Conservation (phyloP, 164 flowering plant species). For the Berberis vulgaris region DNA sequence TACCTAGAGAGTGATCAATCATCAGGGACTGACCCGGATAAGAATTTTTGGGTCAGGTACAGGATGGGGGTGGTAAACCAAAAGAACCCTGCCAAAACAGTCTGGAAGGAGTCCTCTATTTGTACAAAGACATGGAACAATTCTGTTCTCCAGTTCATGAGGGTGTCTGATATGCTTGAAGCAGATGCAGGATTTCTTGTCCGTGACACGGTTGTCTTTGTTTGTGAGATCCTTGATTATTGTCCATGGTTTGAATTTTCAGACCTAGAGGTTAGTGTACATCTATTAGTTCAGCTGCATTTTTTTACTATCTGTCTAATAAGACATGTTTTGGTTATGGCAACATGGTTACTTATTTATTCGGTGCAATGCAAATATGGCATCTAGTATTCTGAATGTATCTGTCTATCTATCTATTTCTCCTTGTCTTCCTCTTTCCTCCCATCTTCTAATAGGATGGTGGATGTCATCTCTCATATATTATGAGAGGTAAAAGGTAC, state of each 20-base stretch:
- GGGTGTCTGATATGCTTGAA: conserved; percentile 98
- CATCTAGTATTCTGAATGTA: too few species aligned
- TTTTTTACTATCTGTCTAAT: background rate
- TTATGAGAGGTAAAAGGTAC: too few species aligned
- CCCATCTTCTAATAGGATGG: too few species aligned
- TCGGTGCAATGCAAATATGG: too few species aligned
- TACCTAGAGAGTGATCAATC: conserved; percentile 97
- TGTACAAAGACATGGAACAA: conserved; percentile 99
- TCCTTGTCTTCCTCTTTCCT: too few species aligned
- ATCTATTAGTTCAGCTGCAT: background rate
- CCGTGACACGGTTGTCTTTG: conserved; percentile 94
- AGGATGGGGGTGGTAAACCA: conserved; percentile 92
- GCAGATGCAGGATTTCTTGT: conserved; percentile 90
- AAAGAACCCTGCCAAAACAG: conserved; percentile 79
- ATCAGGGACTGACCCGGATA: conserved; percentile 81
- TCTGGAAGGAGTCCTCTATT: conserved; percentile 97
- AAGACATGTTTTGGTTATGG: background rate
- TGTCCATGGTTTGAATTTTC: conserved; percentile 99
- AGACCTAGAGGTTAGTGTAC: conserved; percentile 76
- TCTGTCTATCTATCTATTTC: too few species aligned
- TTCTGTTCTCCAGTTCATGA: conserved; percentile 99
- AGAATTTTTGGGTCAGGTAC: conserved; percentile 95
- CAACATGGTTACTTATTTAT: background rate
- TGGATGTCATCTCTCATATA: too few species aligned
- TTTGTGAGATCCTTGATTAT: conserved; percentile 95